Evolutionary conservation across 768 basidiomycete genomes (phyloP).

Genomic region (Boletus coccyginus): DNA sequence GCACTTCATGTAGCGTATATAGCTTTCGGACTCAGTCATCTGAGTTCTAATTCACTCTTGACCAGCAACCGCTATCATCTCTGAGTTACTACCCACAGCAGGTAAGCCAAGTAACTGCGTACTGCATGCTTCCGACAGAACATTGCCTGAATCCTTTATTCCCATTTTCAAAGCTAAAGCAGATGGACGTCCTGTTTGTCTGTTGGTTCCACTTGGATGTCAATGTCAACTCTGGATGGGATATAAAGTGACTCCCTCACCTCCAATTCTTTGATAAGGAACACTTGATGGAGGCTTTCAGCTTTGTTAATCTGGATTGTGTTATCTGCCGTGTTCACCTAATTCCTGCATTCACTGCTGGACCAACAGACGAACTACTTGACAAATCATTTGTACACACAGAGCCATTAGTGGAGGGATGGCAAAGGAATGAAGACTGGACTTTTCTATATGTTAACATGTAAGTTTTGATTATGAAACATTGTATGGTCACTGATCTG

Average conservation of each 20-base stretch:
- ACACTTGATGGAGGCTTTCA: conserved; percentile 33
- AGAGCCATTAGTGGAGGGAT: no score
- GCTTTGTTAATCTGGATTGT: conserved; percentile 42
- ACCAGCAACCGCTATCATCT: no score
- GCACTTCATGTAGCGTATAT: no score
- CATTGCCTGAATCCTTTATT: not conserved
- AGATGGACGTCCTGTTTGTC: conserved; percentile 27
- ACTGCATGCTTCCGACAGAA: no score
- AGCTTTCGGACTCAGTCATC: no score
- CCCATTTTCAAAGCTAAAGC: not conserved
- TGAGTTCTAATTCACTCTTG: no score
- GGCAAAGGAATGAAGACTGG: conserved; percentile 20
- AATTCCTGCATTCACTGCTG: conserved; percentile 37
- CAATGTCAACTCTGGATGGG: conserved; percentile 23
- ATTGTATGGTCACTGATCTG: no score
- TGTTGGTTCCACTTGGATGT: conserved; percentile 35
- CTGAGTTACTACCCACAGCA: no score
- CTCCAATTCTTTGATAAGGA: conserved; percentile 37
- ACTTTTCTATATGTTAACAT: conserved; percentile 31
- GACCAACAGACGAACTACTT: conserved; percentile 10
- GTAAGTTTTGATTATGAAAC: conserved; percentile 20
- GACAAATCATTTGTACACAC: not conserved
- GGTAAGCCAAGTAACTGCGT: no score
- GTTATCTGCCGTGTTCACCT: conserved; percentile 42
- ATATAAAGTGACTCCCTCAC: conserved; percentile 29